Percentiles rank a stretch among this genome's conserved stretches.
phyloP scores from a whole-genome alignment of 345 rosid species.

The Bruguiera gymnorhiza region DNA sequence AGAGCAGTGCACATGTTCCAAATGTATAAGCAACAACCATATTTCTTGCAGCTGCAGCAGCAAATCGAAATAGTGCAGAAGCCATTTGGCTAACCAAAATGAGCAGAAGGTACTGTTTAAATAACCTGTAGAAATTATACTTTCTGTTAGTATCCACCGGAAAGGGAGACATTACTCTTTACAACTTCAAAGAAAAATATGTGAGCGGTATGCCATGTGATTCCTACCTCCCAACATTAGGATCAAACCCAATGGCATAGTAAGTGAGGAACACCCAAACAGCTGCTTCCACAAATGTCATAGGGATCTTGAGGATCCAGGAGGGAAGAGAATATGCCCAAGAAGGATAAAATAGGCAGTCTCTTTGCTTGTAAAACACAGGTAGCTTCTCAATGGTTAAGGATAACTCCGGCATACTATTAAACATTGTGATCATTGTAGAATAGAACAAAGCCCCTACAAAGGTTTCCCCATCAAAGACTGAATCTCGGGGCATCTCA shows the following conservation, averaged over 20 bases:
- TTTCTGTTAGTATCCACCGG: neutral
- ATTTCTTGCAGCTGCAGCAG: constrained; percentile 51
- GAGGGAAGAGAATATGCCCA: constrained; percentile 76
- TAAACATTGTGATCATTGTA: constrained; percentile 48
- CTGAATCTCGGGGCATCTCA: constrained; percentile 11
- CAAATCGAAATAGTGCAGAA: constrained; percentile 48
- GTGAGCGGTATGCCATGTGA: no score
- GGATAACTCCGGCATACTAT: constrained; percentile 64
- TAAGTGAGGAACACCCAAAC: constrained; percentile 55
- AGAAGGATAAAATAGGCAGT: constrained; percentile 57
- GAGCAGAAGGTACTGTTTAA: constrained; percentile 59
- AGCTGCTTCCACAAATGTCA: constrained; percentile 54
- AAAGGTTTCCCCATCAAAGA: neutral
- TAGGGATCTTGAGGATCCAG: constrained; percentile 74
- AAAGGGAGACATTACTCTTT: no score
- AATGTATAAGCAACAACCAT: constrained; percentile 52
- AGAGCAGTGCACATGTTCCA: constrained; percentile 50
- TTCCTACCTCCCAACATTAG: constrained; percentile 56
- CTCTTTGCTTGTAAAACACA: constrained; percentile 74
- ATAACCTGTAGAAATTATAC: constrained; percentile 31
- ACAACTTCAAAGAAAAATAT: no score
- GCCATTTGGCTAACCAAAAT: constrained; percentile 51
- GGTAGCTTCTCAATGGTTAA: constrained; percentile 75
- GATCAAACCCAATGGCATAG: constrained; percentile 68
- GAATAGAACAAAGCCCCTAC: constrained; percentile 10